phyloP scores from a whole-genome alignment of 768 basidiomycete species.

The Pulveroboletus sp. region DNA sequence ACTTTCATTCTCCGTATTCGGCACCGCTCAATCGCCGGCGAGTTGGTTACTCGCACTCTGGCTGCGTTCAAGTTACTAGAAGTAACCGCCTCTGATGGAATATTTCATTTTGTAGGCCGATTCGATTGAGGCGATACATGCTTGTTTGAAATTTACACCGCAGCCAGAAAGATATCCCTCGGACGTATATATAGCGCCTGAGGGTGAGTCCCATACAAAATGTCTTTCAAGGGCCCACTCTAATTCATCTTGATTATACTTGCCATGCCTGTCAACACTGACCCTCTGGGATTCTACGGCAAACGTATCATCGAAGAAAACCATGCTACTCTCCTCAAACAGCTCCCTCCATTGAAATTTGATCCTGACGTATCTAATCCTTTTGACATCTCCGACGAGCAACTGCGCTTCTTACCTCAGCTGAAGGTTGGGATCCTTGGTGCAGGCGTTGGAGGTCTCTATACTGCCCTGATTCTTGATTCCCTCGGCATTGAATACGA shows the following conservation, averaged over 20 bases:
- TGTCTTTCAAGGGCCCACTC: background rate
- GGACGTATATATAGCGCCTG: background rate
- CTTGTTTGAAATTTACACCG: too few species aligned
- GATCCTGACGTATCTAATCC: background rate
- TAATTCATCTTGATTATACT: background rate
- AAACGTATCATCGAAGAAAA: constrained; percentile 12
- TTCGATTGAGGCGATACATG: too few species aligned
- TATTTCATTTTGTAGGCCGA: too few species aligned
- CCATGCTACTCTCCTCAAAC: constrained; percentile 3
- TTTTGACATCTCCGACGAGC: background rate
- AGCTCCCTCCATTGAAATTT: background rate
- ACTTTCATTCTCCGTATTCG: too few species aligned
- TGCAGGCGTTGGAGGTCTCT: constrained; percentile 31
- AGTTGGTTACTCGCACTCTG: too few species aligned
- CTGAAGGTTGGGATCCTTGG: constrained; percentile 19
- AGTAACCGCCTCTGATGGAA: too few species aligned
- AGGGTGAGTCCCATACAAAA: background rate
- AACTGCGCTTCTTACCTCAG: background rate
- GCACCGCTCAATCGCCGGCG: too few species aligned
- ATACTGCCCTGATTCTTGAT: constrained; percentile 43
- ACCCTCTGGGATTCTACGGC: constrained; percentile 15
- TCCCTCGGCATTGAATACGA: constrained; percentile 39
- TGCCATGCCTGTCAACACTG: constrained; percentile 13
- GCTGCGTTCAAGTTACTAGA: too few species aligned
- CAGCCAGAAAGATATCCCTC: too few species aligned